These are phyloP conservation scores for Aspergillus versicolor DNA, from an alignment of 2,329 filamentous ascomycete genomes.

Conservation along the genomic window DNA sequence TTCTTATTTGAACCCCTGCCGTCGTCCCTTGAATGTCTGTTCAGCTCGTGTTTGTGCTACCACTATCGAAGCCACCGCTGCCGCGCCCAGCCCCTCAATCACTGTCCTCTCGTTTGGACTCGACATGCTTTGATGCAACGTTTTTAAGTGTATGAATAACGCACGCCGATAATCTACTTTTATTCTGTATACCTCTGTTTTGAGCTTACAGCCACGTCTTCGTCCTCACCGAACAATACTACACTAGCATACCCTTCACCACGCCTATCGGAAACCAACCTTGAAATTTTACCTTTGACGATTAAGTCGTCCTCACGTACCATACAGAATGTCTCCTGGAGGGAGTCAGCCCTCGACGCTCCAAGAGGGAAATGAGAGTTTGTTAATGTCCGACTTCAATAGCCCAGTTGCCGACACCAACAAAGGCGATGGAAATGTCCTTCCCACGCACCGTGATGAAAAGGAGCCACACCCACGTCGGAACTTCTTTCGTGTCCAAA, in stretches of 20 bases:
- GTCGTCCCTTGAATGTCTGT: constrained; percentile 1
- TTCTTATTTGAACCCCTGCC: background rate
- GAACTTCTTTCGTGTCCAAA: constrained; percentile 35
- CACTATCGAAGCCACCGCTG: background rate
- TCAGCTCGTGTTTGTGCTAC: background rate
- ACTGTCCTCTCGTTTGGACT: background rate
- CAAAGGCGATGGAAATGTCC: constrained; percentile 17
- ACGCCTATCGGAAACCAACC: background rate
- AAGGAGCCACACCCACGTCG: constrained; percentile 17
- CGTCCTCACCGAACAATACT: no score
- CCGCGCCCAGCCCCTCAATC: background rate
- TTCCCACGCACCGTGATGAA: constrained; percentile 29
- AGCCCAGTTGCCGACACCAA: constrained; percentile 18
- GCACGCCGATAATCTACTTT: background rate
- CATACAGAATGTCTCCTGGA: background rate
- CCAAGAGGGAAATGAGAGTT: constrained; percentile 8
- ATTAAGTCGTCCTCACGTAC: background rate
- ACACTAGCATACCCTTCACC: background rate
- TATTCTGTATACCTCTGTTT: background rate
- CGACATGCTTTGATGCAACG: background rate
- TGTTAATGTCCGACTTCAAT: constrained; percentile 7
- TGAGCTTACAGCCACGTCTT: background rate
- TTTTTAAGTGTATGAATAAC: background rate
- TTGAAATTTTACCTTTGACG: background rate
- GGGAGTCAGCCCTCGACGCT: constrained; percentile 7